Evolutionary conservation across 805 yeast species (phyloP), one percentile per base, ranked within the genome.

Genomic region (Metschnikowia proteae): DNA sequence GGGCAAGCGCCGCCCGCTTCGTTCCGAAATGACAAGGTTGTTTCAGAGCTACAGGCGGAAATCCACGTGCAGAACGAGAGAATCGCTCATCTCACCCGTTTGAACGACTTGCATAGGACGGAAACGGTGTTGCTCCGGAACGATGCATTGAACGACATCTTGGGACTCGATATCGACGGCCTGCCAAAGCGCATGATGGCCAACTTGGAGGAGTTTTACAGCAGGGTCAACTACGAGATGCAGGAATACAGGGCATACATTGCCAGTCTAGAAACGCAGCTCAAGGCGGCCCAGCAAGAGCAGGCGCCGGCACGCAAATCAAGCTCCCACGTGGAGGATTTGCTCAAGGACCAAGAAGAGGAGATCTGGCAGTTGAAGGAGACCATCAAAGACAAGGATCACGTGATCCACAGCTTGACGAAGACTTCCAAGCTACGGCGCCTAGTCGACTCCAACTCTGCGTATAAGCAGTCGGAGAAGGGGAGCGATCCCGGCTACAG

Each of bases 381-480:
- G 43, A 73, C 78, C 38, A 59, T 87, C 34, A 75, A 78, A 40
- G 87, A 86, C 53, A 90, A 89, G 63, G 96, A 89, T 56, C 82
- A 83, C 40, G 83, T 90, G 54, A 86, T 90, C 49, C 80, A 78
- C 51, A 89, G 92, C 1, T 68, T 89, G 48, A 80, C 84, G 32
- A 80, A 85, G 40, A 80, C 88, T 2, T 75, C 81, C 32, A 76
- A 82, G 57, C 74, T 85, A 31, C 75, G 91, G 31, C 60, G 75
- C 44, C 54, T 73, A 30, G 75, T 71, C 7, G 76, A 71, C 36
- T 63, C 71, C 10, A 68, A 61, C 47, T 47, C 64, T 5, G 32
- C 32, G 27, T 34, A 47, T 23, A 40, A 40, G 43, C 48, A 29
- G 11, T 10, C 23, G 3, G 43, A 40, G 1, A 23, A 32, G 30